Evolutionary conservation across 2,329 filamentous ascomycete species (phyloP), one percentile per base, ranked within the genome.

Genomic region (Alternaria gaisen): DNA sequence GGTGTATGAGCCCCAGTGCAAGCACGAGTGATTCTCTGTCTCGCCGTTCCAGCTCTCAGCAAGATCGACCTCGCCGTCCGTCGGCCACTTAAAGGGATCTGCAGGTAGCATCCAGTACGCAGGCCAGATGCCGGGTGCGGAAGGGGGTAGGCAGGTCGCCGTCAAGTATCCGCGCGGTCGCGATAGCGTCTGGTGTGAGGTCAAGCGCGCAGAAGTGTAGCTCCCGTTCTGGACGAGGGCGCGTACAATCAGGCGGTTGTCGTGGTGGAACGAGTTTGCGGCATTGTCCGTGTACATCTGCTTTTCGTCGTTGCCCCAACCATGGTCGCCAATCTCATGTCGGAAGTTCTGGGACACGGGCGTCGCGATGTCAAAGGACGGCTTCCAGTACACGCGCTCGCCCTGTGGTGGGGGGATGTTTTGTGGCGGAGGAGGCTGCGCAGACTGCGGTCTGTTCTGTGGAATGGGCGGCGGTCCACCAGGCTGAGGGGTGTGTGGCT

Each of bases 1-100:
- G 66, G 77, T 84, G 77, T 79, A 85, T 56, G 82, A 80, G 4
- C 86, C 86, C 86, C 86, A 88, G 66, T 88, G 86, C 50, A 88
- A 76, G 68, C 86, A 88, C 0, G 81, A 81, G 56, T 85, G 83
- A 69, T 88, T 88, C 48, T 83, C 78, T 34, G 74, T 71, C 60
- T 87, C 84, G 18, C 83, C 86, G 63, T 88, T 87, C 86, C 86
- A 88, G n/a, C 80, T 83, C 74, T 88, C 86, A 41, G 86, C 83
- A 47, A 88, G 86, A 71, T 88, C 86, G 12, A 88, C 78, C 71
- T 88, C 86, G 56, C 86, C 86, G 61, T 88, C 86, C 0, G 76
- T 81, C 0, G 86, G 86, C 86, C 86, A 88, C 0, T 76, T 74
- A 67, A 88, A 88, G 0, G 86, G 86, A 64, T 88, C 84, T 32